Conservation (phyloP, 164 flowering plant genomes). For the Annona squamosa region DNA sequence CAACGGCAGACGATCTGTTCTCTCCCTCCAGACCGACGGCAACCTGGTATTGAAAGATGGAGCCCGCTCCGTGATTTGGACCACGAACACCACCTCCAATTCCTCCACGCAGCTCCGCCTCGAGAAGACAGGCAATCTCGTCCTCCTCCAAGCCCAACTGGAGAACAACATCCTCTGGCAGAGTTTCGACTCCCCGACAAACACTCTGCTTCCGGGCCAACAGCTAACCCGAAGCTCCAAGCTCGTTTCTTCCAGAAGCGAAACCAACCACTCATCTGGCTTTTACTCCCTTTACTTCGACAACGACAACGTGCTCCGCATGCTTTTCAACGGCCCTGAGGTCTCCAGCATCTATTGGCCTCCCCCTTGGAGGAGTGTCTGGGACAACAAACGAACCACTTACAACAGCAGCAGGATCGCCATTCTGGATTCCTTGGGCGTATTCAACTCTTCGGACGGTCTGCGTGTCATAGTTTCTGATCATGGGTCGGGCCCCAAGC, state of each 20-base stretch:
- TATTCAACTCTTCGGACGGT: constrained; percentile 9
- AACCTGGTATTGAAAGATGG: constrained; percentile 13
- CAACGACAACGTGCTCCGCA: constrained; percentile 28
- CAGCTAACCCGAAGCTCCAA: constrained; percentile 10
- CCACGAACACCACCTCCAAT: constrained; percentile 3
- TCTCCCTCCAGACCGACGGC: constrained; percentile 8
- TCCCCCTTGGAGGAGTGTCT: not conserved
- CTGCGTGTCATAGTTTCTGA: constrained; percentile 7
- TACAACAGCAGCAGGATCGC: constrained; percentile 15
- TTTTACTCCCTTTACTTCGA: constrained; percentile 30
- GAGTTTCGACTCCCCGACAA: constrained; percentile 36
- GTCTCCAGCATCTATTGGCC: constrained; percentile 34
- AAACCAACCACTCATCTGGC: constrained; percentile 25
- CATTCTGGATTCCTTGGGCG: constrained; percentile 7
- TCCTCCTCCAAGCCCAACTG: not conserved
- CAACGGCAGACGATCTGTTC: constrained; percentile 5
- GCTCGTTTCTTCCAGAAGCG: constrained; percentile 26
- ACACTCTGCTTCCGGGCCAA: constrained; percentile 42
- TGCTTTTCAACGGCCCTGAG: constrained; percentile 20
- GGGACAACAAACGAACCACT: constrained; percentile 1
- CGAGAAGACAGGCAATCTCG: not conserved
- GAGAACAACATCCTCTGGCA: constrained; percentile 15
- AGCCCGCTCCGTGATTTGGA: constrained; percentile 9
- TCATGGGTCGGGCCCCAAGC: constrained; percentile 5
- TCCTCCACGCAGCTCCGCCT: not conserved